phyloP scores from a whole-genome alignment of 352 stramenopile genomes.

The Phytopythium chamaehyphon region DNA sequence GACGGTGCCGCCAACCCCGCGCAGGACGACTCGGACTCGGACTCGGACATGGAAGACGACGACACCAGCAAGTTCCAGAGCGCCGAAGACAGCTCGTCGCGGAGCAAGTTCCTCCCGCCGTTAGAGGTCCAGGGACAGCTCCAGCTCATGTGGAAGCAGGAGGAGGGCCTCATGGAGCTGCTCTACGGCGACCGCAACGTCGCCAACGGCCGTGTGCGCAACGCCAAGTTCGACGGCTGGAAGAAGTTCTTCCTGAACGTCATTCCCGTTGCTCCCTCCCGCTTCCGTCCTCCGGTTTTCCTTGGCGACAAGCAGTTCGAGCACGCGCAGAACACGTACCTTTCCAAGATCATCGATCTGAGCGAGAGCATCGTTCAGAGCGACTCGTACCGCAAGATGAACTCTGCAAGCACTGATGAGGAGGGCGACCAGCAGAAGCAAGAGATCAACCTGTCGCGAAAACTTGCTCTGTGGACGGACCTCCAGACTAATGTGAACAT shows the following conservation, averaged over 20 bases:
- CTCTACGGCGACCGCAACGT: conserved; percentile 89
- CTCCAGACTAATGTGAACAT: conserved; percentile 93
- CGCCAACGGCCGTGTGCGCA: conserved; percentile 48
- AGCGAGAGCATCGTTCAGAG: conserved; percentile 88
- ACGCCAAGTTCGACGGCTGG: conserved; percentile 72
- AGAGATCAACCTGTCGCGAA: conserved; percentile 83
- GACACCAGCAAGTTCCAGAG: conserved; percentile 31
- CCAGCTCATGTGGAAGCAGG: conserved; percentile 92
- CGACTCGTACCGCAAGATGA: conserved; percentile 51
- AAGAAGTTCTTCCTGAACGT: conserved; percentile 95
- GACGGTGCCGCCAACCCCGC: conserved; percentile 34
- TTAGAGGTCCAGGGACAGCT: conserved; percentile 95
- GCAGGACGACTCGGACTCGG: conserved; percentile 63
- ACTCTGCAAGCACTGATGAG: conserved; percentile 45
- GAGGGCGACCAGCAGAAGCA: conserved; percentile 39
- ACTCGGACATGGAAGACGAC: conserved; percentile 74
- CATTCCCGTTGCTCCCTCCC: conserved; percentile 95
- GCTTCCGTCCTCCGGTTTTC: conserved; percentile 97
- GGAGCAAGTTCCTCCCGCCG: conserved; percentile 93
- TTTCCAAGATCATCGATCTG: conserved; percentile 93
- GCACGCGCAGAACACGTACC: conserved; percentile 96
- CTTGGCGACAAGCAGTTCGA: conserved; percentile 96
- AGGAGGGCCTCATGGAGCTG: conserved; percentile 90
- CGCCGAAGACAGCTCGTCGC: conserved; percentile 60
- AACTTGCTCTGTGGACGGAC: conserved; percentile 96